Conservation (phyloP, 176 grass and related monocot species). For the Oryza coarctata region DNA sequence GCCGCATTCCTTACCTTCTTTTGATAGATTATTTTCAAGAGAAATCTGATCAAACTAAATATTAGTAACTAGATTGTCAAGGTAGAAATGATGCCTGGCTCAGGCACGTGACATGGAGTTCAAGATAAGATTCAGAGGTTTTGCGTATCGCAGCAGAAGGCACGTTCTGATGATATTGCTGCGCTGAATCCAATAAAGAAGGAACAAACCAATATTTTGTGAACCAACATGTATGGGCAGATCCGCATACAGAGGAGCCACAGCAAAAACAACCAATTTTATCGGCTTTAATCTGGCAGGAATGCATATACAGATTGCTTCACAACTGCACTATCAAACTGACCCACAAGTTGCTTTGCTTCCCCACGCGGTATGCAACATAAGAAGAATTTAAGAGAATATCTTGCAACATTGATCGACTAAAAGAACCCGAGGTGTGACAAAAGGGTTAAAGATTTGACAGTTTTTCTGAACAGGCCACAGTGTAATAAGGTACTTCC, state of each 20-base stretch:
- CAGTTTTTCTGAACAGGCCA: not conserved
- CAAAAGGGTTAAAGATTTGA: not conserved
- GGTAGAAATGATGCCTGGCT: not conserved
- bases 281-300: not conserved
- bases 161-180: conserved; percentile 16
- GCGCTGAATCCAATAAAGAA: conserved; percentile 18
- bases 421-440: not conserved
- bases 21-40: not conserved
- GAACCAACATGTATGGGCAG: conserved; percentile 22
- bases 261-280: conserved; percentile 25
- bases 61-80: not conserved
- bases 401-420: not conserved
- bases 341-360: not conserved
- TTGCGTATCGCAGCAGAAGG: not conserved
- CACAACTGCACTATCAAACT: not conserved
- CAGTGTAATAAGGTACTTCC: not conserved
- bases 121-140: not conserved
- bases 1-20: too few relatives aligned
- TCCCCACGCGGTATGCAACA: not conserved
- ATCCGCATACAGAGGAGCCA: not conserved
- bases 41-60: not conserved
- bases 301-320: not conserved
- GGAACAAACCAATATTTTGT: not conserved
- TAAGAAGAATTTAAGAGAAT: not conserved
- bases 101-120: not conserved